phyloP scores from a whole-genome alignment of 2,329 filamentous ascomycete genomes.

The Lojkania enalia region DNA sequence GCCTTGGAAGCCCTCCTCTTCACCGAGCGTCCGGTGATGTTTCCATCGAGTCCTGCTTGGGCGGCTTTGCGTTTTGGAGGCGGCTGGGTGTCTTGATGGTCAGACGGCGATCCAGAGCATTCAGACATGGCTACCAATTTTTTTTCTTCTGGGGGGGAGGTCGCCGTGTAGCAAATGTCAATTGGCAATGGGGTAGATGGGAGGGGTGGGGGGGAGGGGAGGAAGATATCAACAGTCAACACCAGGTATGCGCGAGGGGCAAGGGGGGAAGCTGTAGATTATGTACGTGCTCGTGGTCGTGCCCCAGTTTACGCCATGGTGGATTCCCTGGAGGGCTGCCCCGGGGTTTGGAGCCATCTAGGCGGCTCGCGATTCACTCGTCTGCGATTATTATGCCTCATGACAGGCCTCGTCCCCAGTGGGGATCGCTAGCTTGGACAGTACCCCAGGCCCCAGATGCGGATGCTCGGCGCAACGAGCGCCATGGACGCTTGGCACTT shows the following conservation, averaged over 20 bases:
- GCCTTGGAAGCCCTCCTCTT: constrained; percentile 91
- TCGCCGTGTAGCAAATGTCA: constrained; percentile 19
- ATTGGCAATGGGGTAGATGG: too few species aligned
- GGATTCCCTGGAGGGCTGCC: constrained; percentile 29
- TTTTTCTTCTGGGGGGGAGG: too few species aligned
- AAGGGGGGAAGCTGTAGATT: constrained; percentile 32
- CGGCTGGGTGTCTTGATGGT: constrained; percentile 32
- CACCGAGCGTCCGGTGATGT: constrained; percentile 57
- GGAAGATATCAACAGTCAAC: constrained; percentile 15
- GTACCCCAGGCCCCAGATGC: constrained; percentile 45
- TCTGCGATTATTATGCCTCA: constrained; percentile 41
- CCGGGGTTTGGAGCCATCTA: constrained; percentile 32
- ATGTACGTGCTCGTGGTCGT: constrained; percentile 41
- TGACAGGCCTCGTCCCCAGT: constrained; percentile 39
- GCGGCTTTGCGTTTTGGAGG: constrained; percentile 64
- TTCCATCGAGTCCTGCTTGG: constrained; percentile 57
- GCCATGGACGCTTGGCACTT: constrained; percentile 21
- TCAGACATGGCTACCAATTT: constrained; percentile 40
- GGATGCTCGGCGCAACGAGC: constrained; percentile 35
- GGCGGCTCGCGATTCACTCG: constrained; percentile 34
- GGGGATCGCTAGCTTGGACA: constrained; percentile 39
- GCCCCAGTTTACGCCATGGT: constrained; percentile 36
- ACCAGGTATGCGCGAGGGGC: constrained; percentile 19
- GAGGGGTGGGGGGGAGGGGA: constrained; percentile 11
- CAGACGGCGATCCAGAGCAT: constrained; percentile 41